Evolutionary conservation across 2,329 filamentous ascomycete species (phyloP).

Genomic region (Acrocalymma vagum): DNA sequence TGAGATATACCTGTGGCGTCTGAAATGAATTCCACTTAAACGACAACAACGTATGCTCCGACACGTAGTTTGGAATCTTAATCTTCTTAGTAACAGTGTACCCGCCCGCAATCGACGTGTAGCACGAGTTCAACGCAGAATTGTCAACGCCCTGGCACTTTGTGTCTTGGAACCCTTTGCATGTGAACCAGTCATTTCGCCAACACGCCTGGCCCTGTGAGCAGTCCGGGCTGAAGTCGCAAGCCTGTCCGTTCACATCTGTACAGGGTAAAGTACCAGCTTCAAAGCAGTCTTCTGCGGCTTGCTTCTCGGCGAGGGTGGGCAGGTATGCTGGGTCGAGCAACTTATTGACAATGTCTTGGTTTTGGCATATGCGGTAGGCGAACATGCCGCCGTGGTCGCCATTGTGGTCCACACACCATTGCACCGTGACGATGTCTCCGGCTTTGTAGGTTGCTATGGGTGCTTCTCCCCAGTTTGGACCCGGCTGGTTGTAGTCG

Average conservation of each 20-base stretch:
- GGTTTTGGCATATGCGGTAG: constrained; percentile 45
- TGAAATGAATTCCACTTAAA: constrained; percentile 46
- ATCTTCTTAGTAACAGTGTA: constrained; percentile 43
- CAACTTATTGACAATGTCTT: constrained; percentile 40
- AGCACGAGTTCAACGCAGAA: constrained; percentile 41
- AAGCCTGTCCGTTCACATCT: constrained; percentile 39
- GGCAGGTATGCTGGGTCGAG: constrained; percentile 39
- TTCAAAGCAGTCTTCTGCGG: constrained; percentile 41
- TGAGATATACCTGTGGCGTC: constrained; percentile 42
- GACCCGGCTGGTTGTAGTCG: constrained; percentile 44
- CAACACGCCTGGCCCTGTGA: constrained; percentile 37
- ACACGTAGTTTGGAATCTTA: constrained; percentile 42
- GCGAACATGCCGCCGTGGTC: constrained; percentile 46
- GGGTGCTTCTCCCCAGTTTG: constrained; percentile 35
- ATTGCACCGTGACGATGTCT: constrained; percentile 40
- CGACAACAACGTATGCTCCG: constrained; percentile 40
- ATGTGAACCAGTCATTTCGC: constrained; percentile 47
- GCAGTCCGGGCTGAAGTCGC: constrained; percentile 40
- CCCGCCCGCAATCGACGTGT: constrained; percentile 42
- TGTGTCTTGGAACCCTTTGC: constrained; percentile 37
- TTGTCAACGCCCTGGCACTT: constrained; percentile 43
- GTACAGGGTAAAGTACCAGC: constrained; percentile 38
- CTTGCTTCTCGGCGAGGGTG: constrained; percentile 44
- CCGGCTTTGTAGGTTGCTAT: constrained; percentile 40
- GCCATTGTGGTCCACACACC: constrained; percentile 44